phyloP scores from a whole-genome alignment of 768 basidiomycete species.

The Russula abietina region DNA sequence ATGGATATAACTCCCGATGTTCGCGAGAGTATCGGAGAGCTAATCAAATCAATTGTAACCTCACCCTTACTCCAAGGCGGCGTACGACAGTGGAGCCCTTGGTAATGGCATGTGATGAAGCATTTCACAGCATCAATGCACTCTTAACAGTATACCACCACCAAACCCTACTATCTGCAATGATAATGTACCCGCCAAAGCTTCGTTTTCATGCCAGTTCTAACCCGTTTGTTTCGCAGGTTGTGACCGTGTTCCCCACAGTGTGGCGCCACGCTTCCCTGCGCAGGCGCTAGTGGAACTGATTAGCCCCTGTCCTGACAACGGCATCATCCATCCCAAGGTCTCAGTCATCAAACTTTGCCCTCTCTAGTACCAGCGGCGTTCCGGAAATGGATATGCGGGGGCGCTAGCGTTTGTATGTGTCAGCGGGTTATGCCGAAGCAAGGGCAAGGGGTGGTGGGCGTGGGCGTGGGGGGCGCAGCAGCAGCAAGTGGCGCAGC shows the following conservation, averaged over 20 bases:
- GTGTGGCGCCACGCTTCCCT: neutral
- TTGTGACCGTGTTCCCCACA: neutral
- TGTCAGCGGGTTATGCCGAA: constrained; percentile 5
- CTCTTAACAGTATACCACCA: too few relatives aligned
- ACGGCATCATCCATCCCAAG: neutral
- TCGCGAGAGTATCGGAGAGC: neutral
- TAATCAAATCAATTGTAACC: neutral
- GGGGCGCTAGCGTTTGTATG: neutral
- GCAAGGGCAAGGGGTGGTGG: neutral
- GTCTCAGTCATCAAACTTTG: constrained; percentile 8
- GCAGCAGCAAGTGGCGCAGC: neutral
- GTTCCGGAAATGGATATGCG: constrained; percentile 4
- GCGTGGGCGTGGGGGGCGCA: neutral
- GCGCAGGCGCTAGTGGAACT: neutral
- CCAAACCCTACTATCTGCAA: too few relatives aligned
- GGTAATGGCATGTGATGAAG: constrained; percentile 9
- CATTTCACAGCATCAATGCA: too few relatives aligned
- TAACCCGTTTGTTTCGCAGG: neutral
- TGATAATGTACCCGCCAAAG: too few relatives aligned
- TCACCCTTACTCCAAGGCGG: neutral
- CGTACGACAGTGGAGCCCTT: neutral
- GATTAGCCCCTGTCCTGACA: constrained; percentile 15
- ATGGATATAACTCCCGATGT: neutral
- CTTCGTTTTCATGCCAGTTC: neutral
- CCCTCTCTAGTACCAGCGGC: constrained; percentile 2